A percentile compares a stretch with the other conserved stretches of the same genome.
Conservation (phyloP, 306 rosid genomes). For the Lagenaria siceraria region DNA sequence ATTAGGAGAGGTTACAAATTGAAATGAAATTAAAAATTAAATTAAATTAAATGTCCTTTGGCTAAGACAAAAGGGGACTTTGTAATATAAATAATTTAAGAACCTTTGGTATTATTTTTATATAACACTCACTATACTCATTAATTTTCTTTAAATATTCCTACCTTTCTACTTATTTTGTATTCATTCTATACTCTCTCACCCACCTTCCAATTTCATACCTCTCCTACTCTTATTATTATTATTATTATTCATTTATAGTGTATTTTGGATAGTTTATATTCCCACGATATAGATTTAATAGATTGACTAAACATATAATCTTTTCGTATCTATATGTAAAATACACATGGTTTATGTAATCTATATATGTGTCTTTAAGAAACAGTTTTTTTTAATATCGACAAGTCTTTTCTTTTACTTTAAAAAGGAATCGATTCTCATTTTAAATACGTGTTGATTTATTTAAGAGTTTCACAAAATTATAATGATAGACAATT, state of each 20-base stretch:
- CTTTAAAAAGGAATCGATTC: neutral
- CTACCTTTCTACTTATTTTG: neutral
- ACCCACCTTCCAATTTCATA: neutral
- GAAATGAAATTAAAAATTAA: neutral
- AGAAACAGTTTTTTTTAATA: neutral
- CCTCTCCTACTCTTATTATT: too few relatives aligned
- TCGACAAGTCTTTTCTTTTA: neutral
- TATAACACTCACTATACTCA: neutral
- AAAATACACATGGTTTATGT: neutral
- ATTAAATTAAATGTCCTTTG: neutral
- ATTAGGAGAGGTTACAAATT: neutral
- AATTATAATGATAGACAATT: neutral
- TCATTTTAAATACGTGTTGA: neutral
- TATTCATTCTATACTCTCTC: neutral
- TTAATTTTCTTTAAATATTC: neutral
- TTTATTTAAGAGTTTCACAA: neutral
- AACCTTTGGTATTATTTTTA: neutral
- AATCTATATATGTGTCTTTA: neutral
- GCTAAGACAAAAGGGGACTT: conserved; percentile 11
- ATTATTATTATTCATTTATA: too few relatives aligned
- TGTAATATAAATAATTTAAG: neutral
- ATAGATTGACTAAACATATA: too few relatives aligned
- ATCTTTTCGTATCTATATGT: neutral
- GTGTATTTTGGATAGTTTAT: too few relatives aligned
- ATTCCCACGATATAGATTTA: too few relatives aligned